Evolutionary conservation across 1,284 basidiomycete species (phyloP), one percentile per base, ranked within the genome.

Genomic region (Fomitopsis betulina): DNA sequence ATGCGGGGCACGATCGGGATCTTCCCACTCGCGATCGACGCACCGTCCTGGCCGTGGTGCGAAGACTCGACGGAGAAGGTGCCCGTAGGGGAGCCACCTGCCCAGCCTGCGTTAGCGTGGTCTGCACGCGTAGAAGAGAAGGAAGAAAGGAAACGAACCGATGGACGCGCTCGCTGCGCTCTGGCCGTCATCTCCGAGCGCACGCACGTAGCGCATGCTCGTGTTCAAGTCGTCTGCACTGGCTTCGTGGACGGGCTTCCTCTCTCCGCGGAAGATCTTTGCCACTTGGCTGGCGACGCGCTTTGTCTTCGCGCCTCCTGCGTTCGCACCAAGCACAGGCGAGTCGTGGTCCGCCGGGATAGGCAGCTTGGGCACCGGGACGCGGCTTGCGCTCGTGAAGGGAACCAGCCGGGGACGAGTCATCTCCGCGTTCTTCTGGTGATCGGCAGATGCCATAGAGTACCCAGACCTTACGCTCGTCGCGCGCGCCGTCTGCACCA

Each of bases 341-440:
- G 32, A 67, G 54, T 65, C 69, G 63, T 68, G 59, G 64, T 70
- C 64, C 70, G 69, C 50, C 72, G 70, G 56, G 63, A 51, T 61
- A 53, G 76, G 59, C 61, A 73, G 60, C 55, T 73, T 77, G 39
- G 86, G 84, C 3, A 82, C 75, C 35, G 86, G 86, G 23, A 89
- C 86, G n/a, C 84, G 82, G 32, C 80, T 78, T 25, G 85, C 82
- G 63, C 81, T 83, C 5, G 84, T 89, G 67, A 92, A 90, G 40
- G 85, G 86, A 32, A 91, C 87, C n/a, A 92, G 70, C 30, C 86
- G 80, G 40, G 87, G 84, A 17, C 81, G 78, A 35, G 63, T 62
- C 27, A 55, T 60, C 32, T 72, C 72, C 1, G 68, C 69, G 19
- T 71, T 72, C 53, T 70, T 56, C 12, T 45, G 45, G 27, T 37